Conservation (phyloP, 2,329 filamentous ascomycete genomes). For the Fusarium nelsonii region DNA sequence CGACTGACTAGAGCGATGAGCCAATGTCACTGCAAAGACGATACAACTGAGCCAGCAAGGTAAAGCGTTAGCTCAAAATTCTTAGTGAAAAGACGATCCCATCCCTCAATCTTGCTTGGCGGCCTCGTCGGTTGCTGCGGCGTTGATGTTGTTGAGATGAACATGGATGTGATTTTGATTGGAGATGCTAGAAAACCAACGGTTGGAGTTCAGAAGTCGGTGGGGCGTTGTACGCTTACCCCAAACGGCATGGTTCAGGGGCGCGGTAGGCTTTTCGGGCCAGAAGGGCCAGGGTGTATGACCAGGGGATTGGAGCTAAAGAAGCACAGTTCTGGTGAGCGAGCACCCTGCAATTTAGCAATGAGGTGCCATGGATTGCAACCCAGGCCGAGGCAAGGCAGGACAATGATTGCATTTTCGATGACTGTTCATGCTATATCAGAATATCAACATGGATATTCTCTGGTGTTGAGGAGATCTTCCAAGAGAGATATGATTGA, state of each 20-base stretch:
- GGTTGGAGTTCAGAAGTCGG: slow-evolving; percentile 36
- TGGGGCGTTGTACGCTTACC: slow-evolving; percentile 38
- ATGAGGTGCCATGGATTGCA: not conserved
- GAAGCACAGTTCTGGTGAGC: slow-evolving; percentile 17
- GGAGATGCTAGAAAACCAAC: slow-evolving; percentile 34
- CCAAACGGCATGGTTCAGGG: slow-evolving; percentile 42
- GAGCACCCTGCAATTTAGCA: slow-evolving; percentile 40
- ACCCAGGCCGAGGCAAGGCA: not conserved
- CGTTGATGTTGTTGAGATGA: slow-evolving; percentile 30
- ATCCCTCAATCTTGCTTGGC: slow-evolving; percentile 26
- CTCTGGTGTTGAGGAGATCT: not conserved
- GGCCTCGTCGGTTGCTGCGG: slow-evolving; percentile 28
- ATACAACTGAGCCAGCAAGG: slow-evolving; percentile 14
- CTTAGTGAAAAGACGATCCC: slow-evolving; percentile 14
- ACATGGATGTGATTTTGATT: slow-evolving; percentile 33
- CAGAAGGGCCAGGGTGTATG: slow-evolving; percentile 10
- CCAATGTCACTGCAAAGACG: slow-evolving; percentile 16
- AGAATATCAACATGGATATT: slow-evolving; percentile 8
- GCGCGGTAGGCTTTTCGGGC: slow-evolving; percentile 9
- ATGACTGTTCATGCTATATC: slow-evolving; percentile 26
- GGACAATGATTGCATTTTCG: slow-evolving; percentile 7
- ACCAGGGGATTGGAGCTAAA: slow-evolving; percentile 29
- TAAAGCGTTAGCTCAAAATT: not conserved
- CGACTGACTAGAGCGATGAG: slow-evolving; percentile 10
- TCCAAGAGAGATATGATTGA: not conserved